These are phyloP conservation scores for Cupressus sempervirens DNA, from an alignment of 75 land plant species.

Conservation along the genomic window DNA sequence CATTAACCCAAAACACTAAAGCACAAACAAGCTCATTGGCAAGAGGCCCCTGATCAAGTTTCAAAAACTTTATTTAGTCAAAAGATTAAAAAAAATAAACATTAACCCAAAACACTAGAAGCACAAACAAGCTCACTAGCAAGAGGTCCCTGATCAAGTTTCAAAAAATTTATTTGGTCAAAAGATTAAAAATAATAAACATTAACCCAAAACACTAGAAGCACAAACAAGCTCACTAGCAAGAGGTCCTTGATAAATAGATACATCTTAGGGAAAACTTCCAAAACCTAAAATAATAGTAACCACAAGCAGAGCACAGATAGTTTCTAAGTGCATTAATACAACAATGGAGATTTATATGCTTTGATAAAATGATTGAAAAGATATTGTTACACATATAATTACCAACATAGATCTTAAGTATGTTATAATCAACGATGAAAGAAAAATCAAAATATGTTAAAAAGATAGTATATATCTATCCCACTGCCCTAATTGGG, in stretches of 20 bases:
- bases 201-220: not conserved
- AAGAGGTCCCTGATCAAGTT: no score
- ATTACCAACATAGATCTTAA: not conserved
- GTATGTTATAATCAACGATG: not conserved
- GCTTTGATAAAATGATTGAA: not conserved
- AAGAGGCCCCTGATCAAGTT: no score
- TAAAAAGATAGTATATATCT: no score
- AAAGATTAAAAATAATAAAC: not conserved
- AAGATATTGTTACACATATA: not conserved
- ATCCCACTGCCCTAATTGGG: not conserved
- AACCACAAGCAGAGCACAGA: not conserved
- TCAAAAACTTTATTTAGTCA: no score
- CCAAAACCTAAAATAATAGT: not conserved
- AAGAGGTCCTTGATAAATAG: not conserved
- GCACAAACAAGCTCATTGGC: no score
- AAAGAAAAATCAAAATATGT: not conserved
- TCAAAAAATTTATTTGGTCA: not conserved
- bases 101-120: no score
- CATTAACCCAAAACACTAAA: no score
- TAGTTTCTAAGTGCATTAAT: not conserved
- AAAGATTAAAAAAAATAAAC: no score
- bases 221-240: not conserved
- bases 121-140: no score
- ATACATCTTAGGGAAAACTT: not conserved
- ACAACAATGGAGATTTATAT: not conserved